Percentiles rank a stretch among this genome's conserved stretches.
phyloP scores from a whole-genome alignment of 75 land plant genomes.

The Pinus albicaulis region DNA sequence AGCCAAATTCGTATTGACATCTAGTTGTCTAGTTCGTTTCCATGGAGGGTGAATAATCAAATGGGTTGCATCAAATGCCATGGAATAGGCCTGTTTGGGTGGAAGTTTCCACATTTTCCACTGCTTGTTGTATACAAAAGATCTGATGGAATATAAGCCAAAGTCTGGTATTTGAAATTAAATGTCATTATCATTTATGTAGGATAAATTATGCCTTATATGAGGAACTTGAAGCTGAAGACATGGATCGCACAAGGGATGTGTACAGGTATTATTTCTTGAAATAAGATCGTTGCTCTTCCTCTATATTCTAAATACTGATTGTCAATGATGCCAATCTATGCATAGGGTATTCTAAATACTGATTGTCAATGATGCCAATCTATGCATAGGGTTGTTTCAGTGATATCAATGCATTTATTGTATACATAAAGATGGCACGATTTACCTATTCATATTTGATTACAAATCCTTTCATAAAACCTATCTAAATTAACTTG shows the following conservation, averaged over 20 bases:
- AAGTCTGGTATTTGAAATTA: background rate
- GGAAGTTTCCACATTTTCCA: too few relatives aligned
- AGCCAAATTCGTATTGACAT: background rate
- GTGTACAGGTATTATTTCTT: constrained; percentile 61
- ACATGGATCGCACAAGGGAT: constrained; percentile 67
- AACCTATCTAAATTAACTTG: background rate
- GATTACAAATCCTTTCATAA: background rate
- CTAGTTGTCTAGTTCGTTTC: background rate
- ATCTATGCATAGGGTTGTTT: background rate
- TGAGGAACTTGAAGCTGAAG: constrained; percentile 91
- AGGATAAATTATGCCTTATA: constrained; percentile 93
- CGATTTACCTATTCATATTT: background rate
- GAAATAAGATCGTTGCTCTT: background rate
- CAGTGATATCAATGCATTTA: background rate
- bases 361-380: background rate
- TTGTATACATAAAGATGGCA: background rate
- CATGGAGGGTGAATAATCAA: background rate
- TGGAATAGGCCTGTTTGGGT: too few relatives aligned
- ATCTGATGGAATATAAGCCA: background rate
- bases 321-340: background rate
- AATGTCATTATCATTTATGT: background rate
- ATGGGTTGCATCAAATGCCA: too few relatives aligned
- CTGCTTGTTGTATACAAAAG: background rate
- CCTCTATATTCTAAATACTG: background rate
- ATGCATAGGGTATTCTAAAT: background rate